Evolutionary conservation across 805 yeast genomes (phyloP).

Genomic region (Saturnispora sekii): DNA sequence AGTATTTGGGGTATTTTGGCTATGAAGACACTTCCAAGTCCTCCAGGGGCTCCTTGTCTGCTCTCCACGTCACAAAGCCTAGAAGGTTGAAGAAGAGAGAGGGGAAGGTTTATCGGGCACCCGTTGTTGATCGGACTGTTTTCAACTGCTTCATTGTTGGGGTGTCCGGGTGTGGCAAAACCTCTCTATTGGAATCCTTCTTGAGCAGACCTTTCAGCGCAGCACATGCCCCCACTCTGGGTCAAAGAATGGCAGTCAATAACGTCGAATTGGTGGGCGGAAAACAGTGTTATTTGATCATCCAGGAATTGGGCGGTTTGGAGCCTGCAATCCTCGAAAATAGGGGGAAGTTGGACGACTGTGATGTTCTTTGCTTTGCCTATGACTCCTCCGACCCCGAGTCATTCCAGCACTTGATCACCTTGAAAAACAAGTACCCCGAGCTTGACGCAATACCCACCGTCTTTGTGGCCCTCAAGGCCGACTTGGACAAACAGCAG

Average conservation of each 20-base stretch:
- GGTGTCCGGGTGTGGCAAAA: slow-evolving; percentile 78
- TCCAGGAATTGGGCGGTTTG: slow-evolving; percentile 83
- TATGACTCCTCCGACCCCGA: slow-evolving; percentile 97
- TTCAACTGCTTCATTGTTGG: slow-evolving; percentile 88
- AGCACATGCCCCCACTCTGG: slow-evolving; percentile 69
- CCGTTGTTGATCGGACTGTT: slow-evolving; percentile 75
- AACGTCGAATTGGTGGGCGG: slow-evolving; percentile 93
- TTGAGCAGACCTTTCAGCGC: slow-evolving; percentile 65
- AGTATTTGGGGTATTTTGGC: slow-evolving; percentile 84
- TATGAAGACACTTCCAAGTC: slow-evolving; percentile 41
- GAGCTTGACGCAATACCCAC: slow-evolving; percentile 61
- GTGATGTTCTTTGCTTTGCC: slow-evolving; percentile 83
- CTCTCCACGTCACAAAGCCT: slow-evolving; percentile 75
- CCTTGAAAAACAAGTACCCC: slow-evolving; percentile 52
- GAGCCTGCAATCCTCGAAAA: slow-evolving; percentile 78
- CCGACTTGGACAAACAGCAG: slow-evolving; percentile 92
- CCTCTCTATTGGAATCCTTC: slow-evolving; percentile 75
- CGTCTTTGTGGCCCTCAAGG: slow-evolving; percentile 85
- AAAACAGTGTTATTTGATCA: slow-evolving; percentile 82
- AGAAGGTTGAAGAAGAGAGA: slow-evolving; percentile 58
- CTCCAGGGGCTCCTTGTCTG: slow-evolving; percentile 26
- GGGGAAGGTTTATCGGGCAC: slow-evolving; percentile 55
- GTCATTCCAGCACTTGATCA: slow-evolving; percentile 74
- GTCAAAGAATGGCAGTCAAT: slow-evolving; percentile 76
- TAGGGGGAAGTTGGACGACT: slow-evolving; percentile 56